These are phyloP conservation scores for Lachancea quebecensis DNA, from an alignment of 805 yeast genomes.

Conservation along the genomic window DNA sequence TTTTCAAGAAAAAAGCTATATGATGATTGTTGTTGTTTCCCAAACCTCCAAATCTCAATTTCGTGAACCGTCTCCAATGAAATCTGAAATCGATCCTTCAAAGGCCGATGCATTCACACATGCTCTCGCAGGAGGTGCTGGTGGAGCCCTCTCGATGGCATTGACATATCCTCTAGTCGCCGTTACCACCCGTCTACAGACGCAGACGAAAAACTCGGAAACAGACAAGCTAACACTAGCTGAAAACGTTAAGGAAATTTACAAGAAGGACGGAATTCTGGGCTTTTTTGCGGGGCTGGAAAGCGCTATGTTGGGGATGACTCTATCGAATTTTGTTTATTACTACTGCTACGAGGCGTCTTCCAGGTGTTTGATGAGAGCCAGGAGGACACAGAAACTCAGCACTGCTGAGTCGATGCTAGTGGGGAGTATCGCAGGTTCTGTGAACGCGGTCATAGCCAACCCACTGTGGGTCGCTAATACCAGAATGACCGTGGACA, in stretches of 20 bases:
- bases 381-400: conserved; percentile 31
- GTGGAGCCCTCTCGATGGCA: conserved; percentile 82
- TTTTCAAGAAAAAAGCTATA: too few relatives aligned
- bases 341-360: conserved; percentile 85
- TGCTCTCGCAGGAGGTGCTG: conserved; percentile 92
- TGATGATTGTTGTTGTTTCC: too few relatives aligned
- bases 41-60: neutral
- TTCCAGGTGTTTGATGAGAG: conserved; percentile 36
- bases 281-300: conserved; percentile 84
- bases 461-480: conserved; percentile 96
- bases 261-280: conserved; percentile 50
- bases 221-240: conserved; percentile 18
- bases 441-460: conserved; percentile 71
- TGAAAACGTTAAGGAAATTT: conserved; percentile 41
- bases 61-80: neutral
- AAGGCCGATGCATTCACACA: conserved; percentile 48
- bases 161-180: conserved; percentile 88
- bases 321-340: conserved; percentile 80
- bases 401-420: conserved; percentile 60
- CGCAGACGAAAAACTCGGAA: conserved; percentile 26
- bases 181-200: conserved; percentile 81
- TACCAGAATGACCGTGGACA: conserved; percentile 71
- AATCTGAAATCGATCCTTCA: conserved; percentile 26
- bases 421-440: conserved; percentile 83
- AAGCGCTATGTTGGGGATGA: conserved; percentile 79